Conservation (phyloP, 2,329 filamentous ascomycete species). For the Emergomyces orientalis region DNA sequence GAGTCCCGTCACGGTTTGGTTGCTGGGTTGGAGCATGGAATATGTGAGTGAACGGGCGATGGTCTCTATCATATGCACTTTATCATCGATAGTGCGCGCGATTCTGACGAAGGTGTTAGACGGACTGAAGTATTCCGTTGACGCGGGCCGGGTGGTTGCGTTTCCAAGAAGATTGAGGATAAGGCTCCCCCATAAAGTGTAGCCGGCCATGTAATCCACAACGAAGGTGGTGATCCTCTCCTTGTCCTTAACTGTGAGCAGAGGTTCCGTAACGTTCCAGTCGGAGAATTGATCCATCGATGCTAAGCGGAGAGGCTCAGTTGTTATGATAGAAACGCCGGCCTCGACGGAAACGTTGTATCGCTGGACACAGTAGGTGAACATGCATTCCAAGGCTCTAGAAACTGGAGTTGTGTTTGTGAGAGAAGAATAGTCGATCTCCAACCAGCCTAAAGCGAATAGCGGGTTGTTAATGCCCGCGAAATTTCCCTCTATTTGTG, state of each 20-base stretch:
- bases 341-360: not conserved
- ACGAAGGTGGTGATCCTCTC: not conserved
- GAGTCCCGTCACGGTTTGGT: not conserved
- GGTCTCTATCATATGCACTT: not conserved
- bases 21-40: not conserved
- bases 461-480: not conserved
- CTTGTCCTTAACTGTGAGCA: not conserved
- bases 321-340: not conserved
- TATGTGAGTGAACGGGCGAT: not conserved
- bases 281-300: not conserved
- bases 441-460: constrained; percentile 1
- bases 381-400: constrained; percentile 1
- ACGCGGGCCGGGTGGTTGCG: not conserved
- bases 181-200: not conserved
- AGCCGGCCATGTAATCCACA: not conserved
- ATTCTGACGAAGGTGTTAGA: not conserved
- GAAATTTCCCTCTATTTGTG: not conserved
- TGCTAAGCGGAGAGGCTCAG: not conserved
- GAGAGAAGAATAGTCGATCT: not conserved
- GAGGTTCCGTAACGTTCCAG: not conserved
- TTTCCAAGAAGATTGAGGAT: not conserved
- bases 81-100: not conserved
- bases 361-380: not conserved
- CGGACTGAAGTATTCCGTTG: constrained; percentile 1
- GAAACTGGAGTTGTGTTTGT: not conserved